Evolutionary conservation across 139 green algal genomes (phyloP).

Genomic region (Ostreobium quekettii): DNA sequence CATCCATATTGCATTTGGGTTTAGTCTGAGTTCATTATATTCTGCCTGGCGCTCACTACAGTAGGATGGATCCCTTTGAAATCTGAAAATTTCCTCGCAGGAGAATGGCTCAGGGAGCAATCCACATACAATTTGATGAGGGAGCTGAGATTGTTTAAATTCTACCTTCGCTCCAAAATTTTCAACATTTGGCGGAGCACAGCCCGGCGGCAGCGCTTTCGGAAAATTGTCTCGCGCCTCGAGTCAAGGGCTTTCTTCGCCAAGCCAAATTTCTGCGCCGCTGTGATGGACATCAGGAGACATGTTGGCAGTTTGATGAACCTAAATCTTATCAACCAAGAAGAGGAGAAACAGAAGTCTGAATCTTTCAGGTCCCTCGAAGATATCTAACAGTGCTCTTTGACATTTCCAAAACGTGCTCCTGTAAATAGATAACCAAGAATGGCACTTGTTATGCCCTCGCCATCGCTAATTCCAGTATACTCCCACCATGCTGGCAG

Average conservation of each 20-base stretch:
- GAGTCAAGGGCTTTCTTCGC: slow-evolving; percentile 37
- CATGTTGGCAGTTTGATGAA: neutral
- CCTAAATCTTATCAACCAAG: neutral
- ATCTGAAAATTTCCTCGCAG: slow-evolving; percentile 15
- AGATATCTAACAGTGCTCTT: too few relatives aligned
- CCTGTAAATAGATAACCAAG: too few relatives aligned
- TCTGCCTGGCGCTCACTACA: too few relatives aligned
- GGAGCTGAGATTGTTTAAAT: slow-evolving; percentile 43
- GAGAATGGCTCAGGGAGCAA: slow-evolving; percentile 45
- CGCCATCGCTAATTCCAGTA: too few relatives aligned
- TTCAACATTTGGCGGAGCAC: slow-evolving; percentile 37
- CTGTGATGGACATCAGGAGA: slow-evolving; percentile 37
- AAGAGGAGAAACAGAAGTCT: too few relatives aligned
- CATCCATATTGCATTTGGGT: too few relatives aligned
- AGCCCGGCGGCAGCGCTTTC: slow-evolving; percentile 25
- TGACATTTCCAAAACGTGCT: too few relatives aligned
- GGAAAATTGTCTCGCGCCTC: slow-evolving; percentile 25
- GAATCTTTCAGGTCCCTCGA: too few relatives aligned
- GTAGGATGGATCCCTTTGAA: too few relatives aligned
- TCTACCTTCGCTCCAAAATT: slow-evolving; percentile 28
- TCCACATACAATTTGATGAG: slow-evolving; percentile 49
- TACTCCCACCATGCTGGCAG: too few relatives aligned
- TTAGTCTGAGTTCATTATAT: too few relatives aligned
- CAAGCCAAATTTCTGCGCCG: slow-evolving; percentile 45
- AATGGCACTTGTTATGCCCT: too few relatives aligned